Evolutionary conservation across 192 early-diverging fungal species (phyloP).

Genomic region (Coemansia sp.): DNA sequence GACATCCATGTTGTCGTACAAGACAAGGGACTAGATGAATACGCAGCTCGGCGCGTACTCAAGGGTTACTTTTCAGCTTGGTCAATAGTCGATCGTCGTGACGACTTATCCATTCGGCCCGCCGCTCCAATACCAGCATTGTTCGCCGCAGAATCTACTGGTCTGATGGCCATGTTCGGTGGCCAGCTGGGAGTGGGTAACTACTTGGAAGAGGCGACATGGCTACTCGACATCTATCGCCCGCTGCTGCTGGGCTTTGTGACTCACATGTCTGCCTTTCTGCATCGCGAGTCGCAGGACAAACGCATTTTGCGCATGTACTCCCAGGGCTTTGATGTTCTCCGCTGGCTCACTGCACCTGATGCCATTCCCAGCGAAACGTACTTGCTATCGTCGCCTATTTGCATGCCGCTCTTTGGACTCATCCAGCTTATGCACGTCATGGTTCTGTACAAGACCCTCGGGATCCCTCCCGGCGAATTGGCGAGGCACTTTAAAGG

Average conservation of each 20-base stretch:
- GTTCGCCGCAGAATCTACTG: slow-evolving; percentile 54
- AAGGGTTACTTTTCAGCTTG: slow-evolving; percentile 33
- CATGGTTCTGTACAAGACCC: slow-evolving; percentile 68
- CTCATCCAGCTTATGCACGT: slow-evolving; percentile 87
- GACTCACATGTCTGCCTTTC: slow-evolving; percentile 69
- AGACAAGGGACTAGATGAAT: slow-evolving; percentile 11
- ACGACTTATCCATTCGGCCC: neutral
- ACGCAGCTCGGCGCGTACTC: slow-evolving; percentile 18
- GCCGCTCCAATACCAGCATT: slow-evolving; percentile 13
- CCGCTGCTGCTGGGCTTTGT: slow-evolving; percentile 73
- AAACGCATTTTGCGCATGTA: slow-evolving; percentile 60
- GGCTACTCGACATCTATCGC: slow-evolving; percentile 74
- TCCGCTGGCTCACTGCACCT: slow-evolving; percentile 75
- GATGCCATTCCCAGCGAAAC: slow-evolving; percentile 70
- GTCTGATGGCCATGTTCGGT: slow-evolving; percentile 86
- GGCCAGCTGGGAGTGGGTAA: slow-evolving; percentile 89
- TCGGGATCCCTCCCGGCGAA: slow-evolving; percentile 59
- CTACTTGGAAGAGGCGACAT: slow-evolving; percentile 82
- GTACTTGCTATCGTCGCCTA: slow-evolving; percentile 71
- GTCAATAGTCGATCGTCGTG: neutral
- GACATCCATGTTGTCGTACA: slow-evolving; percentile 24
- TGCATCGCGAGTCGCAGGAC: slow-evolving; percentile 60
- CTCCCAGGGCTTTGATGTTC: slow-evolving; percentile 73
- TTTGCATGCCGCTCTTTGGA: slow-evolving; percentile 84
- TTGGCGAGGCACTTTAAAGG: slow-evolving; percentile 33